Evolutionary conservation across 1,284 basidiomycete genomes (phyloP).

Genomic region (Austroboletus niveus): DNA sequence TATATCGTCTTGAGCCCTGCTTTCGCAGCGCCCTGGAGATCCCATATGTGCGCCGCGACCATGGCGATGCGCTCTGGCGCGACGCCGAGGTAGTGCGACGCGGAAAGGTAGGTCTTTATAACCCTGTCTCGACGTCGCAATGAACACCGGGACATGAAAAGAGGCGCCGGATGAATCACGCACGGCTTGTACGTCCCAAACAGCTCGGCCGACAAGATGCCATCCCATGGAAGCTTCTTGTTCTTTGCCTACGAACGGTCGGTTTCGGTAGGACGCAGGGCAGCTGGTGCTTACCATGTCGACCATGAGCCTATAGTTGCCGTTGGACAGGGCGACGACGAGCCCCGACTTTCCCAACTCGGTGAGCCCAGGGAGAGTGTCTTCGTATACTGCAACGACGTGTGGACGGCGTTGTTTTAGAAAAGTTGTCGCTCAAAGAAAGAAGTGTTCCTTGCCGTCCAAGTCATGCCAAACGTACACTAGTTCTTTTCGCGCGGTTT

Average conservation of each 20-base stretch:
- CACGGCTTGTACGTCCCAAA: slow-evolving; percentile 64
- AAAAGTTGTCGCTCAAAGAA: too few relatives aligned
- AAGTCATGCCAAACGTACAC: slow-evolving; percentile 57
- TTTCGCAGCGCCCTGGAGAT: slow-evolving; percentile 51
- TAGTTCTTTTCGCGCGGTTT: slow-evolving; percentile 41
- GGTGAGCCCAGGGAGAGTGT: slow-evolving; percentile 47
- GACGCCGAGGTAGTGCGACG: slow-evolving; percentile 49
- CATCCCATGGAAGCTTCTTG: slow-evolving; percentile 61
- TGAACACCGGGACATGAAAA: not conserved
- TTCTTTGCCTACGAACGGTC: slow-evolving; percentile 48
- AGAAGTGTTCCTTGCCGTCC: slow-evolving; percentile 35
- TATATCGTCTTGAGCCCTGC: slow-evolving; percentile 59
- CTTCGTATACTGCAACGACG: slow-evolving; percentile 51
- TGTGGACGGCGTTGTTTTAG: not conserved
- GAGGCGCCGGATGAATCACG: slow-evolving; percentile 14
- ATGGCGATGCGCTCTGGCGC: slow-evolving; percentile 52
- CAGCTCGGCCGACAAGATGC: slow-evolving; percentile 56
- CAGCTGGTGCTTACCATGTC: slow-evolving; percentile 48
- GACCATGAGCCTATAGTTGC: slow-evolving; percentile 55
- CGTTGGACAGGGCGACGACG: slow-evolving; percentile 59
- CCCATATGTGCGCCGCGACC: slow-evolving; percentile 63
- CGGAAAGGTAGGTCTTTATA: slow-evolving; percentile 54
- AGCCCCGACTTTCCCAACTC: slow-evolving; percentile 50
- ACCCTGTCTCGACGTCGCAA: not conserved
- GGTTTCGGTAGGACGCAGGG: not conserved